Conservation (phyloP, 2,329 filamentous ascomycete genomes). For the Pseudogymnoascus sp. region DNA sequence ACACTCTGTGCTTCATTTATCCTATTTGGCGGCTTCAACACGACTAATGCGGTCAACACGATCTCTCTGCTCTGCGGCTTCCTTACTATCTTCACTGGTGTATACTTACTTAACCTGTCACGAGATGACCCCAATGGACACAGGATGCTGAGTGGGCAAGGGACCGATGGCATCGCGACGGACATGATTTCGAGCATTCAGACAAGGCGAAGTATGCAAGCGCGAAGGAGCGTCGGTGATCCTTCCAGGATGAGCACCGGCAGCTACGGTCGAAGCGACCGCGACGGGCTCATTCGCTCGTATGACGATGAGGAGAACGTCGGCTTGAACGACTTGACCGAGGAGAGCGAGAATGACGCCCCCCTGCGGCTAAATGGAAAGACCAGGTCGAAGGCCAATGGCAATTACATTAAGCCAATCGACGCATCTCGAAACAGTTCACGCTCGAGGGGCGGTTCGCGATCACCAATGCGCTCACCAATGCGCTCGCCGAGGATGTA, state of each 20-base stretch:
- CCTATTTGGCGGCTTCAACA: constrained; percentile 93
- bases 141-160: constrained; percentile 52
- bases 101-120: constrained; percentile 94
- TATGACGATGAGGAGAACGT: constrained; percentile 78
- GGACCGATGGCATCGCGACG: constrained; percentile 74
- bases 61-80: constrained; percentile 89
- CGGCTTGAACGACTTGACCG: constrained; percentile 69
- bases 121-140: constrained; percentile 80
- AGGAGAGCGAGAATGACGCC: constrained; percentile 63
- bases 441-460: background rate
- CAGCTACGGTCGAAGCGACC: constrained; percentile 54
- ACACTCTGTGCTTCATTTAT: constrained; percentile 94
- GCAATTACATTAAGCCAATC: constrained; percentile 1
- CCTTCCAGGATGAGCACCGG: constrained; percentile 52
- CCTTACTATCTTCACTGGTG: constrained; percentile 87
- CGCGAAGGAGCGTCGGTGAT: constrained; percentile 60
- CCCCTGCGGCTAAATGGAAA: background rate
- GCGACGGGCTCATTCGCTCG: constrained; percentile 75
- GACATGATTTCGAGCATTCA: constrained; percentile 85
- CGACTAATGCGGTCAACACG: constrained; percentile 82
- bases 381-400: background rate
- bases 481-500: constrained; percentile 5
- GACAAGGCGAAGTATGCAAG: constrained; percentile 89
- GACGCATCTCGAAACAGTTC: background rate
- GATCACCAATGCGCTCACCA: background rate